Evolutionary conservation across 257 asterid species (phyloP), one percentile per base, ranked within the genome.

Genomic region (Leonotis leonurus): DNA sequence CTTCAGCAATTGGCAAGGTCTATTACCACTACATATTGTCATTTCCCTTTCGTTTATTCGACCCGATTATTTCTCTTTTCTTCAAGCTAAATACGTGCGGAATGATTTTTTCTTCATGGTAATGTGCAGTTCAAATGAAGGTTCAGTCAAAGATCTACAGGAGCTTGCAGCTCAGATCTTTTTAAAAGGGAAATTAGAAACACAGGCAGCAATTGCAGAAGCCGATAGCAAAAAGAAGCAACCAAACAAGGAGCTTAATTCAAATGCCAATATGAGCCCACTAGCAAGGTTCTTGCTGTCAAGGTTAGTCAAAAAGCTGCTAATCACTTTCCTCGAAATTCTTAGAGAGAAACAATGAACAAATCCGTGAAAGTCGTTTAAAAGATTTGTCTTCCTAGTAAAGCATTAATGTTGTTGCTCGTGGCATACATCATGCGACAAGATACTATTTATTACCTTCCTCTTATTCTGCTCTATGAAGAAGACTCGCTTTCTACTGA

Each of bases 211-310:
- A 56, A 76, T 54, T 64, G 68, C 82, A 41, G 95, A 85, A 69
- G 69, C 64, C 12, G 92, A 84, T 45, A 67, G 75, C 86, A 86
- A 80, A 81, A 85, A 85, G 66, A 92, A 89, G 63, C 89, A 76
- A 60, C 91, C 81, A 52, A 80, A 44, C 44, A 83, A 89, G 78
- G 97, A 89, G 64, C 78, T 73, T 60, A 49, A 81, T 67, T 84
- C 95, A 44, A 84, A 83, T 75, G 73, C 89, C 78, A 92, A 89
- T 73, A 80, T 86, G 90, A 85, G 95, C 80, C 95, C 99, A 12
- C 90, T 92, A 22, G 97, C 97, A n/a, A 78, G 96, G 78, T 92
- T 92, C 80, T 81, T 92, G 85, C 96, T 92, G 68, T 92, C 97
- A n/a, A 92, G 99, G 97, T 92, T 71, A 12, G 95, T 79, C 65